phyloP scores from a whole-genome alignment of 192 early-diverging fungal species.

The Fimicolochytrium jonesii region DNA sequence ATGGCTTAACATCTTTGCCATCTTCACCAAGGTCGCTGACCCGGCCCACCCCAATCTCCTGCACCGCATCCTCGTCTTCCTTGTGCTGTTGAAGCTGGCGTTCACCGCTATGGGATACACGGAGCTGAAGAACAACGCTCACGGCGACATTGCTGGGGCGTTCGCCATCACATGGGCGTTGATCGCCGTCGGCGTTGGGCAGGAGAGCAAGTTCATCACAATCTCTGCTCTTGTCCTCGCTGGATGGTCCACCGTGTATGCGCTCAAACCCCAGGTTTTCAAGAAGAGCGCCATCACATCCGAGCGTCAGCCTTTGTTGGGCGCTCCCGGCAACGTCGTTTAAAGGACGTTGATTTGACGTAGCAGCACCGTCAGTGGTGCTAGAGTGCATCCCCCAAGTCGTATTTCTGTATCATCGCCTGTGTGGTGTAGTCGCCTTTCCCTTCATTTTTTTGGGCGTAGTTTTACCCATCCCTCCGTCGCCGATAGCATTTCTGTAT shows the following conservation, averaged over 20 bases:
- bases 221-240: conserved; percentile 5
- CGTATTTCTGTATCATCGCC: no score
- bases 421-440: no score
- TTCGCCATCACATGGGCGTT: conserved; percentile 54
- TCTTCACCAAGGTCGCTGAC: conserved; percentile 41
- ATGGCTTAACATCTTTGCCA: conserved; percentile 58
- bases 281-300: conserved; percentile 1
- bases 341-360: no score
- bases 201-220: conserved; percentile 15
- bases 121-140: conserved; percentile 37
- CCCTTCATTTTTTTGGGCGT: no score
- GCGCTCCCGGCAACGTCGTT: conserved; percentile 5
- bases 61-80: conserved; percentile 42
- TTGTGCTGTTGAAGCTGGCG: conserved; percentile 50
- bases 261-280: conserved; percentile 18
- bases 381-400: no score
- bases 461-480: no score
- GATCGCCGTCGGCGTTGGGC: conserved; percentile 15
- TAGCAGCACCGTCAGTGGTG: no score
- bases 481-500: no score
- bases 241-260: conserved; percentile 2
- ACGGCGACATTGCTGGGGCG: conserved; percentile 60
- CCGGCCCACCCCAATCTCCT: conserved; percentile 37
- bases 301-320: conserved; percentile 16
- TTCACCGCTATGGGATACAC: conserved; percentile 58